Conservation (phyloP, 208 protist species). For the Novymonas esmeraldas region DNA sequence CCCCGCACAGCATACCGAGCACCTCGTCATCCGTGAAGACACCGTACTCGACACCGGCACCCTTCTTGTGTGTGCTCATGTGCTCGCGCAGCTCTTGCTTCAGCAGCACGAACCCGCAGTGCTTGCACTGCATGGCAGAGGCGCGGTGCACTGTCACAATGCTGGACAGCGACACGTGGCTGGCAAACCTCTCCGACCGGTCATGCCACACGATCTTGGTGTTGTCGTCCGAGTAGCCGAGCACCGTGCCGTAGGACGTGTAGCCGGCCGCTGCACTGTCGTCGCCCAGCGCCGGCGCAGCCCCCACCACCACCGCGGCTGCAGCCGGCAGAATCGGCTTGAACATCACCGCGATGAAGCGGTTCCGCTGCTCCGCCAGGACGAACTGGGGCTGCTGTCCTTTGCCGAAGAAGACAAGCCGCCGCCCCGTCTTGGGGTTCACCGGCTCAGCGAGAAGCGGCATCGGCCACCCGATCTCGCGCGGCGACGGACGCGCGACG, state of each 20-base stretch:
- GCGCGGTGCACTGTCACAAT: constrained; percentile 52
- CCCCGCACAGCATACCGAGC: constrained; percentile 67
- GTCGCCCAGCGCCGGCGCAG: neutral
- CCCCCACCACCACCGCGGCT: constrained; percentile 7
- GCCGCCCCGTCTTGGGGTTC: constrained; percentile 43
- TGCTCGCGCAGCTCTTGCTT: constrained; percentile 57
- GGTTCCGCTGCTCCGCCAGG: constrained; percentile 39
- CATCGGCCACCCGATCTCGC: constrained; percentile 48
- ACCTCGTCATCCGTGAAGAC: constrained; percentile 51
- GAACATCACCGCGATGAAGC: constrained; percentile 52
- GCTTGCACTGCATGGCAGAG: constrained; percentile 55
- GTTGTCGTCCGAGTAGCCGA: constrained; percentile 77
- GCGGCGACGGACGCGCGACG: constrained; percentile 19
- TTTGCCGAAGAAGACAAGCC: constrained; percentile 63
- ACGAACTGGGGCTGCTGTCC: constrained; percentile 42
- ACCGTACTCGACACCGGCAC: constrained; percentile 46
- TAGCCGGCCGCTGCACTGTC: constrained; percentile 12
- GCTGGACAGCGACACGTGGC: constrained; percentile 38
- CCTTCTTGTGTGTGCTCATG: constrained; percentile 62
- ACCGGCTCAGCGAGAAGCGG: constrained; percentile 48
- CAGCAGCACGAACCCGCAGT: constrained; percentile 67
- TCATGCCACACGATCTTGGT: constrained; percentile 80
- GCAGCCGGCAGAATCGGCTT: constrained; percentile 23
- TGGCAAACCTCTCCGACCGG: constrained; percentile 66
- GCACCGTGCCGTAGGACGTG: constrained; percentile 64